Conservation (phyloP, 1,284 basidiomycete genomes). For the Moesziomyces sp. region DNA sequence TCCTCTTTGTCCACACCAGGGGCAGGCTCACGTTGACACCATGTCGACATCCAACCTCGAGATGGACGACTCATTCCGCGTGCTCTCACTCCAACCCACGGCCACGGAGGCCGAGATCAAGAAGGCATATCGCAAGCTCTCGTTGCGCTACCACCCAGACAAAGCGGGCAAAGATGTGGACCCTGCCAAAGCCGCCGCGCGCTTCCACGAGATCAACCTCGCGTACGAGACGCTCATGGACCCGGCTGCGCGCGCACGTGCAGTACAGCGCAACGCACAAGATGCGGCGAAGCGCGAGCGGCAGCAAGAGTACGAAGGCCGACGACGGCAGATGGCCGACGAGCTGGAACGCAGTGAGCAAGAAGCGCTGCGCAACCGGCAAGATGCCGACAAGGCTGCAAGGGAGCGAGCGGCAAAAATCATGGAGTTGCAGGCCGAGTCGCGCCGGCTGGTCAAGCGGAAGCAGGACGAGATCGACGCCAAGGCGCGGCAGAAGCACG, state of each 20-base stretch:
- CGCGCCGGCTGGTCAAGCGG: conserved; percentile 39
- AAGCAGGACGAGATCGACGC: conserved; percentile 41
- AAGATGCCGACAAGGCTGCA: conserved; percentile 68
- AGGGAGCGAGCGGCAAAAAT: conserved; percentile 29
- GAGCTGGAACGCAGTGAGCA: conserved; percentile 86
- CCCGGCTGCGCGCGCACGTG: conserved; percentile 80
- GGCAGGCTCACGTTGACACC: not conserved
- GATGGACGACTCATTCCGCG: conserved; percentile 50
- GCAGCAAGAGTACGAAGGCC: conserved; percentile 79
- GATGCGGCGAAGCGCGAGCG: conserved; percentile 79
- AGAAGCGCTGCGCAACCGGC: conserved; percentile 74
- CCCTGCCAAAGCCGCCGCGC: conserved; percentile 72
- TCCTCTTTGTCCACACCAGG: not conserved
- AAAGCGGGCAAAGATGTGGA: conserved; percentile 60
- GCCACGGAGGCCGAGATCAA: conserved; percentile 84
- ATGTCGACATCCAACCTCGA: conserved; percentile 30
- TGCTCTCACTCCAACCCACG: conserved; percentile 76
- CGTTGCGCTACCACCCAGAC: conserved; percentile 60
- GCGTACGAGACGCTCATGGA: conserved; percentile 87
- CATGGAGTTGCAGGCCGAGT: conserved; percentile 38
- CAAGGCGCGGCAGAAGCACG: conserved; percentile 11
- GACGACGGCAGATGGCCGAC: conserved; percentile 81
- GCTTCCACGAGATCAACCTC: conserved; percentile 87
- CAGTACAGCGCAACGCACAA: conserved; percentile 81
- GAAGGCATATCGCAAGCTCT: conserved; percentile 73